phyloP scores from a whole-genome alignment of 1,284 basidiomycete species.

The Earliella scabrosa region DNA sequence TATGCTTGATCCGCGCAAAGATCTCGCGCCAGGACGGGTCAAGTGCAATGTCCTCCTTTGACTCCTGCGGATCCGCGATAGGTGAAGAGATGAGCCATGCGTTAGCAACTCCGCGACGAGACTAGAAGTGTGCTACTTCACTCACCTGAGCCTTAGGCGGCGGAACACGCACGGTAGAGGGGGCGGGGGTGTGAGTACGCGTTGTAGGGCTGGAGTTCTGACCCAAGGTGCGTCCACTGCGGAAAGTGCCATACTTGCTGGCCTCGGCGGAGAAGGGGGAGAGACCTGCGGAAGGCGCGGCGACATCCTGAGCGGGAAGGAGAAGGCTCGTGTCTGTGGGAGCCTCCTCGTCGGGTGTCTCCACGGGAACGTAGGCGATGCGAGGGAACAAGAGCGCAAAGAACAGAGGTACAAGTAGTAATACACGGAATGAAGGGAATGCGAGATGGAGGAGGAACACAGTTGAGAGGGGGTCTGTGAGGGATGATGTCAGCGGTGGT shows the following conservation, averaged over 20 bases:
- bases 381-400: conserved; percentile 60
- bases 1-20: conserved; percentile 57
- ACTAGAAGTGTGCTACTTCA: conserved; percentile 10
- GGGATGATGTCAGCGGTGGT: too few species aligned
- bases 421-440: conserved; percentile 66
- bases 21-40: conserved; percentile 73
- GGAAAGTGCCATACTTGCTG: conserved; percentile 79
- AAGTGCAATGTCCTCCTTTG: conserved; percentile 59
- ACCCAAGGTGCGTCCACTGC: conserved; percentile 49
- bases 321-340: conserved; percentile 57
- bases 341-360: conserved; percentile 45
- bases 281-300: conserved; percentile 50
- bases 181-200: conserved; percentile 63
- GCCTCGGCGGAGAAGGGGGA: conserved; percentile 49
- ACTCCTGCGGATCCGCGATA: conserved; percentile 38
- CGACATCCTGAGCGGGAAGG: conserved; percentile 48
- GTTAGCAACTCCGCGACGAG: conserved; percentile 7
- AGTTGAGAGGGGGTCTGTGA: conserved; percentile 41
- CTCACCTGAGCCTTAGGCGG: conserved; percentile 38
- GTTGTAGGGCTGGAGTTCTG: conserved; percentile 61
- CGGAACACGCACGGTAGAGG: conserved; percentile 39
- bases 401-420: conserved; percentile 64
- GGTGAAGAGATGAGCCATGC: conserved; percentile 1
- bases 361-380: conserved; percentile 58
- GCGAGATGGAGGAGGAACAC: conserved; percentile 59